Base-by-base conservation (phyloP, 768 basidiomycete genomes). In the Baorangia bicolor region DNA sequence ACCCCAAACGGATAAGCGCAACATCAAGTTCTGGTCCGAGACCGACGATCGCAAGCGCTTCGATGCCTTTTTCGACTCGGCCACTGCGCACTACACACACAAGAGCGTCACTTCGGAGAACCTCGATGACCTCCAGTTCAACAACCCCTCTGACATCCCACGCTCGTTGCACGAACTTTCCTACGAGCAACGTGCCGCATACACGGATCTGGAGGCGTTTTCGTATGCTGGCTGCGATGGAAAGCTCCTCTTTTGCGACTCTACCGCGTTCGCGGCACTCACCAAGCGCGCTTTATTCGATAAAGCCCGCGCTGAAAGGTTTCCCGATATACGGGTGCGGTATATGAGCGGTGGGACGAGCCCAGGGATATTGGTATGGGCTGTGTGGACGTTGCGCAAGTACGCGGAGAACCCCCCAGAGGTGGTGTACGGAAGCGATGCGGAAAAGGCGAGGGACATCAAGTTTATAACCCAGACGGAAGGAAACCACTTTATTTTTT, bases 401-500 rank as follows among this genome's bases (percentile, higher is more conserved):
- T 25, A 55, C 16, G 34, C 20, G 38, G 58, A 49, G n/a, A n/a
- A 53, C 8, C 55, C 60, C 11, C 43, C 55, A 20, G 34, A 40
- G 34, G 49, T 2, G 27, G 14, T 51, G 4, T 65, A 55, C 6
- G 64, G 64, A 40, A 25, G 25, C 0, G 52, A 43, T 11, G 66
- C 66, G 16, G 63, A 65, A 34, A 66, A 39, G 35, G 60, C 44
- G 30, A 66, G 65, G 30, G 65, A 68, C 10, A 48, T 68, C 55
- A 50, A 59, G 44, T 49, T 31, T 30, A 7, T 59, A 11, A 25
- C 8, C 4, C 56, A 65, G 18, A 30, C 43, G 9, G 63, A 66
- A 39, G 65, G 65, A 34, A 68, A 66, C 38, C 66, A 66, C 44
- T 65, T 68, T 14, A 18, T 62, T 23, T 68, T 63, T 40, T 66